phyloP scores from a whole-genome alignment of 2,329 filamentous ascomycete species.

The Colletotrichum sp. region DNA sequence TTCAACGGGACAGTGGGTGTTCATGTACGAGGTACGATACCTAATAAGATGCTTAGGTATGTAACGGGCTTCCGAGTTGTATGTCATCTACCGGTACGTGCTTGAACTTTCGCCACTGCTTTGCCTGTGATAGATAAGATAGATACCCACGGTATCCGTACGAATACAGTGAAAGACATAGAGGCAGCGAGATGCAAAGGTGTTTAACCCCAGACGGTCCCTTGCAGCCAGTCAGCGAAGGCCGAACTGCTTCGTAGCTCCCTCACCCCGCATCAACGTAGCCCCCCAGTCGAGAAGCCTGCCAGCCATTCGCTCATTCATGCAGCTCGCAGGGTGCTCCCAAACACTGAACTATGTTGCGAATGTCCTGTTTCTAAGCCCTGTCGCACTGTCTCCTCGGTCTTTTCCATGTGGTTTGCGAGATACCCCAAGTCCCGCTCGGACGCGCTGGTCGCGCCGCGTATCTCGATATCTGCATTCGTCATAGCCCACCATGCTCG shows the following conservation, averaged over 20 bases:
- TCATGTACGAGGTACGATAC: background rate
- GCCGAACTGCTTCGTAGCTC: background rate
- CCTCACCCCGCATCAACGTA: background rate
- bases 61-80: background rate
- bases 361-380: background rate
- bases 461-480: background rate
- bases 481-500: background rate
- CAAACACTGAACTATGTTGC: background rate
- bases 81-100: background rate
- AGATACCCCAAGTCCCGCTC: background rate
- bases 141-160: background rate
- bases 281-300: background rate
- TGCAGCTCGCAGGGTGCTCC: conserved; percentile 1
- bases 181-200: background rate
- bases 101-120: background rate
- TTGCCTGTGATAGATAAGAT: background rate
- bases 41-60: background rate
- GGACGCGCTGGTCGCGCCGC: background rate
- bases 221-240: conserved; percentile 10
- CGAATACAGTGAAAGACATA: background rate
- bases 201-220: conserved; percentile 15
- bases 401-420: background rate
- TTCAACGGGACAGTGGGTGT: background rate
- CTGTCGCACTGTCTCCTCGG: background rate
- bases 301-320: conserved; percentile 9